Base-by-base conservation (phyloP, 169 alveolate species). In the Plasmodium gonderi region DNA sequence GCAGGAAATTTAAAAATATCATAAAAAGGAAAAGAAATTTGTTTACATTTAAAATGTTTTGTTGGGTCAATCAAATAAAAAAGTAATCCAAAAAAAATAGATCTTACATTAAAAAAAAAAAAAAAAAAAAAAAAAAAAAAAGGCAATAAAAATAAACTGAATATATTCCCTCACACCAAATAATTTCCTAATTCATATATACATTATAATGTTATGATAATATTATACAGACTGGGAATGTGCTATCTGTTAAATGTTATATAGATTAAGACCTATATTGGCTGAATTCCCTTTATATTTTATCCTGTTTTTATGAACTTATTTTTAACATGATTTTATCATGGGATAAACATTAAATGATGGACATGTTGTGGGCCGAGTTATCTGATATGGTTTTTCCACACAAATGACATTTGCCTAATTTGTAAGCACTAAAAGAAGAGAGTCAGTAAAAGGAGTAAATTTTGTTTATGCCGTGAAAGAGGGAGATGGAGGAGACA, bases 361-460 rank as follows among this genome's bases (percentile, higher is more conserved):
- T 83, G 20, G 97, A 94, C 97, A 95, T 95, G 49, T 92, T 82
- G 79, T 94, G 96, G 77, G 90, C 91, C 9, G 96, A 94, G 36
- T 79, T 93, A 60, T 95, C 97, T n/a, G 95, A 91, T 81, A 95
- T 94, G 83, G 95, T 95, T 92, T 94, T 95, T 26, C 97, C 97
- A 87, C 97, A 95, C 42, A 95, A 74, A n/a, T 94, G 95, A 49
- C 97, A 95, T 79, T 95, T 94, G 9, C 97, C 97, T 64, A 94
- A 92, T 74, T 94, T 95, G 49, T 95, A 95, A 42, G 97, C 95
- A 67, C 97, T 95, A 72, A 44, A 38, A 38, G 45, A 9, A 7
- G 42, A 12, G 17, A 9, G 60, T 12, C 26, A 31, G 29, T 12
- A 47, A 79, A 17, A 23, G 47, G 64, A 33, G 47, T 36, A 72